Percentiles rank a stretch among this genome's conserved stretches.
Conservation (phyloP, 2,329 filamentous ascomycete genomes). For the Aspergillus sp. region DNA sequence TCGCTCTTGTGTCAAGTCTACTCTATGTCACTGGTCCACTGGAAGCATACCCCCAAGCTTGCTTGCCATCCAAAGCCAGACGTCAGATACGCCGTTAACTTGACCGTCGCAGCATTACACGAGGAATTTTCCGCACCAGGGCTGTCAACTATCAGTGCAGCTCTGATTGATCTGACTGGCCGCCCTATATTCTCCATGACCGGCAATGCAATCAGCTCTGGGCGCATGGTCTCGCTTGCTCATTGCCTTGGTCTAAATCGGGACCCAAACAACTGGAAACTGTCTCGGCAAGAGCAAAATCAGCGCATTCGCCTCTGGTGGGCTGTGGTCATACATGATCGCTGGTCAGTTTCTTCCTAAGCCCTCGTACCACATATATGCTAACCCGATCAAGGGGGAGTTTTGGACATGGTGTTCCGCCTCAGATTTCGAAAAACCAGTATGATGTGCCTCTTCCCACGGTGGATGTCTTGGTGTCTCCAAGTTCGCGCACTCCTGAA, state of each 20-base stretch:
- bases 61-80: constrained; percentile 58
- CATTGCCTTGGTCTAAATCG: constrained; percentile 62
- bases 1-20: constrained; percentile 63
- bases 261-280: constrained; percentile 58
- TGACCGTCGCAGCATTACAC: constrained; percentile 63
- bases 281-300: constrained; percentile 56
- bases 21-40: constrained; percentile 62
- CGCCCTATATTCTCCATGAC: constrained; percentile 65
- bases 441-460: constrained; percentile 61
- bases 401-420: constrained; percentile 60
- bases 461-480: constrained; percentile 45
- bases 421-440: constrained; percentile 57
- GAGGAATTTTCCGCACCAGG: constrained; percentile 64
- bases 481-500: constrained; percentile 44
- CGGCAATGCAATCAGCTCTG: constrained; percentile 60
- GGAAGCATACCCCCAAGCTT: constrained; percentile 55
- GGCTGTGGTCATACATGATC: constrained; percentile 61
- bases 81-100: constrained; percentile 65
- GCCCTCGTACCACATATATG: not conserved
- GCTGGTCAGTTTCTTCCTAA: constrained; percentile 45
- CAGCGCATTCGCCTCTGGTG: constrained; percentile 60
- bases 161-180: constrained; percentile 63
- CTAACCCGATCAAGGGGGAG: constrained; percentile 50
- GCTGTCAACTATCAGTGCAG: constrained; percentile 61
- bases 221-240: constrained; percentile 58